Percentiles rank a stretch among this genome's conserved stretches.
Evolutionary conservation across 2,329 filamentous ascomycete species (phyloP).

Genomic region (Aspergillus sp.): DNA sequence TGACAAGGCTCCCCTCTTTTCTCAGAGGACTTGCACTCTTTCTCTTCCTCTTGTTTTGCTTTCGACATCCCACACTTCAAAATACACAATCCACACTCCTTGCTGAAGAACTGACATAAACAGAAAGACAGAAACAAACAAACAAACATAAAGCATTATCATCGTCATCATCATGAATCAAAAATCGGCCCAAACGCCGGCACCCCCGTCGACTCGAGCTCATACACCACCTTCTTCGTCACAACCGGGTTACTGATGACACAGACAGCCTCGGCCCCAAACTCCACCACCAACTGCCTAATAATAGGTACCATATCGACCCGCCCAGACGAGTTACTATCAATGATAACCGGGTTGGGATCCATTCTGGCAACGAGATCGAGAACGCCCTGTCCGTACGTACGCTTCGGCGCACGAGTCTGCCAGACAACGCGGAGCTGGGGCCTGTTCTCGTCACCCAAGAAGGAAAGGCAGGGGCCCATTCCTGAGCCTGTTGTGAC

Average conservation of each 20-base stretch:
- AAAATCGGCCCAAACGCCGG: conserved; percentile 70
- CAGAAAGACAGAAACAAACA: conserved; percentile 3
- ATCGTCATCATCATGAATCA: conserved; percentile 49
- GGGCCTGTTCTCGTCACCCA: conserved; percentile 45
- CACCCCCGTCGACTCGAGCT: conserved; percentile 61
- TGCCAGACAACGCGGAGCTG: conserved; percentile 63
- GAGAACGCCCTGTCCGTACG: conserved; percentile 58
- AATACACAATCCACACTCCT: neutral
- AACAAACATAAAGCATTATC: neutral
- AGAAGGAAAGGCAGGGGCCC: conserved; percentile 61
- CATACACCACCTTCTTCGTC: conserved; percentile 65
- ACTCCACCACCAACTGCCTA: conserved; percentile 46
- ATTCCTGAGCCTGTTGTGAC: conserved; percentile 71
- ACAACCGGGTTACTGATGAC: conserved; percentile 67
- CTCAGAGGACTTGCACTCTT: neutral
- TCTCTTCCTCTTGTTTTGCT: neutral
- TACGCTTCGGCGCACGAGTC: conserved; percentile 56
- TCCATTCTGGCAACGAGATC: conserved; percentile 55
- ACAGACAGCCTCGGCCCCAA: conserved; percentile 62
- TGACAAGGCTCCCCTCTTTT: neutral
- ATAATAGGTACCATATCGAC: conserved; percentile 57
- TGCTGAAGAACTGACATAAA: neutral
- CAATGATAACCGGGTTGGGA: conserved; percentile 60
- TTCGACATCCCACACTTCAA: neutral
- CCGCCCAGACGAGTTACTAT: conserved; percentile 57